phyloP scores from a whole-genome alignment of 2,329 filamentous ascomycete genomes.

The Aspergillus neotritici region DNA sequence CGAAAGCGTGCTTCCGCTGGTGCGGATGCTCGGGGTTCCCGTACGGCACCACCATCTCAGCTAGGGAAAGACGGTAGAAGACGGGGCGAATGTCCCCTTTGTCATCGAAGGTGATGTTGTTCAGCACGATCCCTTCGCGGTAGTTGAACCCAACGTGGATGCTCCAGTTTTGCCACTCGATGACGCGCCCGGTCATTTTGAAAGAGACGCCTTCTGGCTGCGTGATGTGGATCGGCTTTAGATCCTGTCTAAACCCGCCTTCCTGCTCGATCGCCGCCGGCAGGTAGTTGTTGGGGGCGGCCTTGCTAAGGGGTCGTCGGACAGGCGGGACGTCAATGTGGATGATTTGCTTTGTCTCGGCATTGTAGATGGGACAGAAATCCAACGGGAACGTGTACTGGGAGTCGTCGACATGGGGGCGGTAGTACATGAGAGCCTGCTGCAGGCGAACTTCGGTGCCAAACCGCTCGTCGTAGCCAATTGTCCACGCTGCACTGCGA shows the following conservation, averaged over 20 bases:
- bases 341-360: slow-evolving; percentile 70
- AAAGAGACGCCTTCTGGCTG: slow-evolving; percentile 89
- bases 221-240: slow-evolving; percentile 83
- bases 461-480: slow-evolving; percentile 87
- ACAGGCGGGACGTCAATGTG: slow-evolving; percentile 78
- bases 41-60: slow-evolving; percentile 67
- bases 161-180: slow-evolving; percentile 91
- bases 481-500: slow-evolving; percentile 66
- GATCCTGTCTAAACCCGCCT: slow-evolving; percentile 68
- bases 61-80: slow-evolving; percentile 83
- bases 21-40: slow-evolving; percentile 47
- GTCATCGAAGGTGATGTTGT: slow-evolving; percentile 86
- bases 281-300: slow-evolving; percentile 72
- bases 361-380: slow-evolving; percentile 88
- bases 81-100: slow-evolving; percentile 69
- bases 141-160: slow-evolving; percentile 95
- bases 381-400: slow-evolving; percentile 90
- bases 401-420: slow-evolving; percentile 74
- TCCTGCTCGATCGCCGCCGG: slow-evolving; percentile 64
- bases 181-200: slow-evolving; percentile 63
- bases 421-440: slow-evolving; percentile 94
- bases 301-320: slow-evolving; percentile 67
- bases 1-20: slow-evolving; percentile 45
- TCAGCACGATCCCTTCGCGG: slow-evolving; percentile 82
- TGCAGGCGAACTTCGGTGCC: slow-evolving; percentile 73